These are phyloP conservation scores for Eucalyptus pauciflora DNA, from an alignment of 345 rosid species.

Conservation along the genomic window DNA sequence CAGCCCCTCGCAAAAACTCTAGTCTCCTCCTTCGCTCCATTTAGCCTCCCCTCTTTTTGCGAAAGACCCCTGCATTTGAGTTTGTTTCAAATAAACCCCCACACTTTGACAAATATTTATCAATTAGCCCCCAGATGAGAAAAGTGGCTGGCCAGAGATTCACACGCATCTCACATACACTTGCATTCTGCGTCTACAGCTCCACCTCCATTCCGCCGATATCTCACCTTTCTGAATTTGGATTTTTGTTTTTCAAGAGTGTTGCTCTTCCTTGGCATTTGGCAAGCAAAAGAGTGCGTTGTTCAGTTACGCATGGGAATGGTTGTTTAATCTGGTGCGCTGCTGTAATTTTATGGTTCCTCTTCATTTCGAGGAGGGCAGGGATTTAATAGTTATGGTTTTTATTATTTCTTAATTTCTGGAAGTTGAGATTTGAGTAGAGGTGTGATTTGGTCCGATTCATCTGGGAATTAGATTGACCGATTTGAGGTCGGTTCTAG, in stretches of 20 bases:
- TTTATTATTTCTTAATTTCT: too few relatives aligned
- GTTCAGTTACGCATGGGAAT: too few relatives aligned
- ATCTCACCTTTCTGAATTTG: not conserved
- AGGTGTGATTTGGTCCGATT: fast-evolving
- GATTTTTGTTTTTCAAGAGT: not conserved
- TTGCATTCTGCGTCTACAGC: not conserved
- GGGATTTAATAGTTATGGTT: too few relatives aligned
- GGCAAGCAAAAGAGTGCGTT: too few relatives aligned
- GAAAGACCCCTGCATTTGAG: not conserved
- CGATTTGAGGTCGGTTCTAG: too few relatives aligned
- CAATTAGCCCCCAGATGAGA: not conserved
- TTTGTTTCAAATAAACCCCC: not conserved
- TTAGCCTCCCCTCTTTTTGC: too few relatives aligned
- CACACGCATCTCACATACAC: not conserved
- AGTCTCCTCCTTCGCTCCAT: too few relatives aligned
- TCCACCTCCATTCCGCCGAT: not conserved
- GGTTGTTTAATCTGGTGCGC: too few relatives aligned
- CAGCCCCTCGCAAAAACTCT: too few relatives aligned
- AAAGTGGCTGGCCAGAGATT: not conserved
- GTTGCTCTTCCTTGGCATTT: not conserved
- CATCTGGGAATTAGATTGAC: fast-evolving
- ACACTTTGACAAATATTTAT: not conserved
- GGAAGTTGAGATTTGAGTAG: too few relatives aligned
- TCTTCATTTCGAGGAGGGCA: too few relatives aligned
- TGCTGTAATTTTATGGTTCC: too few relatives aligned